phyloP scores from a whole-genome alignment of 192 early-diverging fungal species.

The Chytriomyces confervae region DNA sequence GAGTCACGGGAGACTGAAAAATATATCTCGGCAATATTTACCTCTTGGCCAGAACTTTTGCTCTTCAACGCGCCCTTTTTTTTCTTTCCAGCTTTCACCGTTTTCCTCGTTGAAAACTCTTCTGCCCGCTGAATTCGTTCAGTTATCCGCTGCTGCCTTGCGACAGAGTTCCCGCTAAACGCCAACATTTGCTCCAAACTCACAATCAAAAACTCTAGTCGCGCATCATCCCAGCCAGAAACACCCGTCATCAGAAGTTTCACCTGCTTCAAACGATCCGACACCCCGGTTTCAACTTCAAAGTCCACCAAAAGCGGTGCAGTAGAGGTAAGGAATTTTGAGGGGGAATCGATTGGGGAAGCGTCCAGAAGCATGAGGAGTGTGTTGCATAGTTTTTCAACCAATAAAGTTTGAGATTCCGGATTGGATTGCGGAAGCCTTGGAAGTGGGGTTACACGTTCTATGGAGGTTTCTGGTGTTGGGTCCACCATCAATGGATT shows the following conservation, averaged over 20 bases:
- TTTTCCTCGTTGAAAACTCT: conserved; percentile 4
- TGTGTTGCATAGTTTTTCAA: conserved; percentile 53
- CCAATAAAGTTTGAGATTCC: conserved; percentile 7
- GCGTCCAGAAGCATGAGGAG: conserved; percentile 68
- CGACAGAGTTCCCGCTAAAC: conserved; percentile 56
- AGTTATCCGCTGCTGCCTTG: conserved; percentile 56
- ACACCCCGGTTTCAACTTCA: conserved; percentile 74
- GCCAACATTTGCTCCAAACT: conserved; percentile 73
- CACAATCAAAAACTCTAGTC: conserved; percentile 67
- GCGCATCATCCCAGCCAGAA: conserved; percentile 53
- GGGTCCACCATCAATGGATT: conserved; percentile 22
- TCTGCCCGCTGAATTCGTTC: conserved; percentile 22
- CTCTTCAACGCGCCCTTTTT: background rate
- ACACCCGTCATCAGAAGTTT: conserved; percentile 41
- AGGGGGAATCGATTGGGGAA: conserved; percentile 62
- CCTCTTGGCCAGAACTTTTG: background rate
- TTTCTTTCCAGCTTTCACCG: background rate
- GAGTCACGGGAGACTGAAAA: background rate
- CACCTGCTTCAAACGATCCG: conserved; percentile 58
- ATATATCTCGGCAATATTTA: no score
- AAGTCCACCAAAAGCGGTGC: conserved; percentile 87
- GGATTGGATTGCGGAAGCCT: background rate
- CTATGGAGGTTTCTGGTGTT: conserved; percentile 12
- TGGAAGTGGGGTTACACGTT: background rate
- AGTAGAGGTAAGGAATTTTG: conserved; percentile 60